phyloP scores from a whole-genome alignment of 257 asterid genomes.

The Nicotiana sylvestris region DNA sequence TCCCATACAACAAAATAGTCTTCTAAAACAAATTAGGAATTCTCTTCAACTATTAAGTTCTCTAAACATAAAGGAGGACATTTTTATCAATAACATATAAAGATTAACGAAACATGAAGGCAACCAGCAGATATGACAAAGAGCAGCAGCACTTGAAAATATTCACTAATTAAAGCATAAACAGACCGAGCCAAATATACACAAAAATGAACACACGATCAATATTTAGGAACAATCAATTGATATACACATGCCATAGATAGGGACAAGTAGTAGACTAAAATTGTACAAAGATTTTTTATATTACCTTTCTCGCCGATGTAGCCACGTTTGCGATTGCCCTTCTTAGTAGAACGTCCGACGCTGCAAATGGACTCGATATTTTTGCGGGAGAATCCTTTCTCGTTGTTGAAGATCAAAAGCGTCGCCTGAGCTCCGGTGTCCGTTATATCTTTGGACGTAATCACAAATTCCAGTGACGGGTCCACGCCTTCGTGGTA shows the following conservation, averaged over 20 bases:
- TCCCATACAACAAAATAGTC: background rate
- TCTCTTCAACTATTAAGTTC: background rate
- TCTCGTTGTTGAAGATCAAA: conserved; percentile 31
- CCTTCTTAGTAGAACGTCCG: conserved; percentile 37
- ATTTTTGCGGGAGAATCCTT: conserved; percentile 28
- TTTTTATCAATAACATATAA: background rate
- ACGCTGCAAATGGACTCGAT: conserved; percentile 34
- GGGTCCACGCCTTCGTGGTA: conserved; percentile 25
- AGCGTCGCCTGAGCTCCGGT: conserved; percentile 31
- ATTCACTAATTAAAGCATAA: background rate
- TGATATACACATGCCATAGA: background rate
- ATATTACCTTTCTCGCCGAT: conserved; percentile 38
- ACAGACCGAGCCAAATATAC: background rate
- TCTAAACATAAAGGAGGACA: background rate
- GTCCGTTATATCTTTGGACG: conserved; percentile 33
- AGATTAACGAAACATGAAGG: background rate
- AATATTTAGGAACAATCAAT: background rate
- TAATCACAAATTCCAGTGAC: conserved; percentile 30
- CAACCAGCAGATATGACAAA: background rate
- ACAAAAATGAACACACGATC: background rate
- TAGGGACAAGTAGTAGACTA: background rate
- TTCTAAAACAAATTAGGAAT: background rate
- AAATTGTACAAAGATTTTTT: background rate
- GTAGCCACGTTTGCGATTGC: conserved; percentile 30
- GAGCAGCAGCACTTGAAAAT: background rate